Conservation (phyloP, 352 stramenopile genomes). For the Phytophthora crassamura region DNA sequence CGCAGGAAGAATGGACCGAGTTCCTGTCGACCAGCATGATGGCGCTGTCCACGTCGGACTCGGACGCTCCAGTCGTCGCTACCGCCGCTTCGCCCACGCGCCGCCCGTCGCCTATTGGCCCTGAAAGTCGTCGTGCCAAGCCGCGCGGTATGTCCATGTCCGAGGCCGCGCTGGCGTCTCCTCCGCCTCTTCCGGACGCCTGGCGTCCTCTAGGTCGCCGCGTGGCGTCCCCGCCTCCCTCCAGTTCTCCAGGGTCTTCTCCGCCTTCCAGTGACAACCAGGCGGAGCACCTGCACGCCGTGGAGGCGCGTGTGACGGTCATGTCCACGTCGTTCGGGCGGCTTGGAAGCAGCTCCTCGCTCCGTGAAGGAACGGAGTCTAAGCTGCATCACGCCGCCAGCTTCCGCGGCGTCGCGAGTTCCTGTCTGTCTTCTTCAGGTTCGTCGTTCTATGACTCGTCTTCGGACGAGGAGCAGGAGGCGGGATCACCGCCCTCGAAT, state of each 20-base stretch:
- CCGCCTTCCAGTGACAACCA: slow-evolving; percentile 35
- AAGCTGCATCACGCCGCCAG: slow-evolving; percentile 44
- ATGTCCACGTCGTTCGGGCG: slow-evolving; percentile 37
- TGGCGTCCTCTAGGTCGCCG: slow-evolving; percentile 65
- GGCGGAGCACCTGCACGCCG: slow-evolving; percentile 22
- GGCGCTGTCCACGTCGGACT: slow-evolving; percentile 52
- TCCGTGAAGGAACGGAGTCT: slow-evolving; percentile 5
- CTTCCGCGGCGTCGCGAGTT: slow-evolving; percentile 55
- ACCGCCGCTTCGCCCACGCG: slow-evolving; percentile 20
- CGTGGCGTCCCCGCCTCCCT: slow-evolving; percentile 38
- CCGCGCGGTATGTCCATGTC: slow-evolving; percentile 52
- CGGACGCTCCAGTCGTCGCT: slow-evolving; percentile 17
- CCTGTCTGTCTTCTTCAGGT: slow-evolving; percentile 56
- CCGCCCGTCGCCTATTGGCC: slow-evolving; percentile 1
- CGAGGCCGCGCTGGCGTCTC: slow-evolving; percentile 43
- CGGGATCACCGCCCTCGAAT: slow-evolving; percentile 13
- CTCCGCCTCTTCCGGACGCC: slow-evolving; percentile 27
- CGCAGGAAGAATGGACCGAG: slow-evolving; percentile 64
- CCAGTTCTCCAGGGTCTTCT: slow-evolving; percentile 23
- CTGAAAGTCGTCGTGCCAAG: slow-evolving; percentile 24
- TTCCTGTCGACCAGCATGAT: slow-evolving; percentile 74
- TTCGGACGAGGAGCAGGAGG: slow-evolving; percentile 49
- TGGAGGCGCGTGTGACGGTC: slow-evolving; percentile 23
- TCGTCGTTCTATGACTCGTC: slow-evolving; percentile 66
- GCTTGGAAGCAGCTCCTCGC: slow-evolving; percentile 36